Percentiles rank a stretch among this genome's conserved stretches.
Evolutionary conservation across 331 rosid genomes (phyloP).

Genomic region (Erythrophleum ivorense): DNA sequence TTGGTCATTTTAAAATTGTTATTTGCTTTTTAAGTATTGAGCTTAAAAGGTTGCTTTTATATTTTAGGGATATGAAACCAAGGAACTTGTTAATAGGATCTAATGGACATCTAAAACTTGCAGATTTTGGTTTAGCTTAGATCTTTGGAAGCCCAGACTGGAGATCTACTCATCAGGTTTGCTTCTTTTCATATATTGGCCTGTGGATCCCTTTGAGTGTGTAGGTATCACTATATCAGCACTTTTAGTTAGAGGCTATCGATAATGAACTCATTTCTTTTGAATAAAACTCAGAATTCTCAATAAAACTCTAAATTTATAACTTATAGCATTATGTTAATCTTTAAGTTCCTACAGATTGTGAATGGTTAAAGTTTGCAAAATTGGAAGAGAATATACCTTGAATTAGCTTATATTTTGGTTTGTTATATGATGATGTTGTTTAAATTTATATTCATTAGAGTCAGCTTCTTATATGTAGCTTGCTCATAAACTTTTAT

Average conservation of each 20-base stretch:
- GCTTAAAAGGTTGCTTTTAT: constrained; percentile 33
- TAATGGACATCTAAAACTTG: constrained; percentile 94
- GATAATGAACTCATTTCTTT: constrained; percentile 6
- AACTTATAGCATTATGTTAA: not conserved
- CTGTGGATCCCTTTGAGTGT: constrained; percentile 19
- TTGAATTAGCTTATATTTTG: not conserved
- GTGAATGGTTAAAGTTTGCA: not conserved
- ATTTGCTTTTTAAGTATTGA: constrained; percentile 36
- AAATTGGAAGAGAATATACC: not conserved
- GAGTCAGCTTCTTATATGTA: not conserved
- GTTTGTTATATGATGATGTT: constrained; percentile 5
- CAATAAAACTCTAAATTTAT: not conserved
- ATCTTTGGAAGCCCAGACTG: constrained; percentile 97
- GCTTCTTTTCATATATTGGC: constrained; percentile 34
- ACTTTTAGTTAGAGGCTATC: constrained; percentile 21
- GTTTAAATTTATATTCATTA: not conserved
- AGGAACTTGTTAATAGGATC: constrained; percentile 95
- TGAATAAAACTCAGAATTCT: constrained; percentile 8
- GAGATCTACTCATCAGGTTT: constrained; percentile 91
- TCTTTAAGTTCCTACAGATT: not conserved
- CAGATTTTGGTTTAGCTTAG: constrained; percentile 97
- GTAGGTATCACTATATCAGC: not conserved
- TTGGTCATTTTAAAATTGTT: constrained; percentile 4
- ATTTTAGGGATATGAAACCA: constrained; percentile 97
- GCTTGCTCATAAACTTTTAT: not conserved